These are phyloP conservation scores for Kodamaea ohmeri DNA, from an alignment of 1,139 yeast species.

Conservation along the genomic window DNA sequence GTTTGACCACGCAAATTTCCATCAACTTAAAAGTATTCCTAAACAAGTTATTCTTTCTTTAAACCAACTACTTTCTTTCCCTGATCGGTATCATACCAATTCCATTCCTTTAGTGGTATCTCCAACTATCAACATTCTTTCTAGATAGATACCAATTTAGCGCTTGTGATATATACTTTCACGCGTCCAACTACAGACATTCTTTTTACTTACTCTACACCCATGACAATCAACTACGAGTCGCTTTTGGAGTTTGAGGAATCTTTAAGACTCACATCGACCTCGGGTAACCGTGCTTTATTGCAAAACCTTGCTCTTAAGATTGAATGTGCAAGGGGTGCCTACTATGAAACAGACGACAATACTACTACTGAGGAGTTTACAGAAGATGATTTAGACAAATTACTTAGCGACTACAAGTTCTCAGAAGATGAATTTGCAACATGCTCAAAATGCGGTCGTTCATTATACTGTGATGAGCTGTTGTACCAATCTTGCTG, in stretches of 20 bases:
- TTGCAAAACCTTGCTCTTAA: slow-evolving; percentile 32
- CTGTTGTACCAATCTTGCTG: slow-evolving; percentile 22
- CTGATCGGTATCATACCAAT: slow-evolving; percentile 1
- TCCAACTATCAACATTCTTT: slow-evolving; percentile 7
- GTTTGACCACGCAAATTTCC: neutral
- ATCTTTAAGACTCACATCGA: slow-evolving; percentile 30
- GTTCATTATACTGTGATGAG: slow-evolving; percentile 16
- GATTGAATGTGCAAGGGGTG: slow-evolving; percentile 27
- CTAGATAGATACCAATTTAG: slow-evolving; percentile 1
- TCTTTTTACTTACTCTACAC: slow-evolving; percentile 1
- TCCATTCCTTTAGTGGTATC: slow-evolving; percentile 1
- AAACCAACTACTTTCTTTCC: slow-evolving; percentile 10
- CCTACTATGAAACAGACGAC: slow-evolving; percentile 16
- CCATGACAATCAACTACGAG: slow-evolving; percentile 27
- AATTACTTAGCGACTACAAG: slow-evolving; percentile 24
- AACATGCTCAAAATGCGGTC: slow-evolving; percentile 33
- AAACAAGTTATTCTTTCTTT: slow-evolving; percentile 1
- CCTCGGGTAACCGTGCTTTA: slow-evolving; percentile 19
- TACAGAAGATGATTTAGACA: slow-evolving; percentile 16
- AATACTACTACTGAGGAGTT: slow-evolving; percentile 12
- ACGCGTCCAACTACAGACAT: slow-evolving; percentile 7
- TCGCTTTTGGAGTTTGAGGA: slow-evolving; percentile 44
- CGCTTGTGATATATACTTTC: slow-evolving; percentile 4
- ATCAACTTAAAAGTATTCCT: slow-evolving; percentile 1
- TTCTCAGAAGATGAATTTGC: slow-evolving; percentile 35